Evolutionary conservation across 2,329 filamentous ascomycete genomes (phyloP), one percentile per base, ranked within the genome.

Genomic region (Apiospora aurea): DNA sequence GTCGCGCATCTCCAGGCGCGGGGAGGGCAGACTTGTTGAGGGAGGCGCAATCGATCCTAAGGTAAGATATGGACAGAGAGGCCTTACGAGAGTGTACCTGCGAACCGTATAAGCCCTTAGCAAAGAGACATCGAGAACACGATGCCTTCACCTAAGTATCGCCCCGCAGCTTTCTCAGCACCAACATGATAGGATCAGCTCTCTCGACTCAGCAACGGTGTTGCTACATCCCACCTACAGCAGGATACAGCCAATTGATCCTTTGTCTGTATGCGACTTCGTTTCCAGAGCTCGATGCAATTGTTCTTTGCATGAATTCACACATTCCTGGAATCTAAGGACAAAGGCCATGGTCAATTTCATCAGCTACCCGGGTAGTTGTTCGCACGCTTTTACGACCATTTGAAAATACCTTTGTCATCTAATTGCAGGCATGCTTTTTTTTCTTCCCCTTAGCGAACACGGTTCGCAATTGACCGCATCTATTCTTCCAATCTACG

Each of bases 221-320:
- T 41, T 64, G 57, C 34, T 38, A 18, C 57, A 38, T 4, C 34
- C 57, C 41, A 21, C 34, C 18, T 64, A 16, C 57, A 41, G 29
- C 18, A 21, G 21, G 29, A 41, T 41, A 10, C 57, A 41, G 34
- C 34, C 34, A 38, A 6, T 14, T n/a, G 34, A n/a, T 41, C 57
- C 57, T 64, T 64, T 64, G 57, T 64, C 21, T 64, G 34, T 14
- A 41, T n/a, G 34, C 3, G 34, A 64, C 21, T 64, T 64, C n/a
- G 34, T 64, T 64, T 14, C 18, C n/a, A 64, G 57, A 64, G 10
- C 57, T 18, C 57, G 18, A 41, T 41, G 57, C 57, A 14, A 24
- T 8, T 64, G 29, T n/a, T 24, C 57, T 4, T 13, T 41, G 34
- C 29, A 41, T 64, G 24, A 18, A 64, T 41, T 64, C 14, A 10